Evolutionary conservation across 352 stramenopile genomes (phyloP), one percentile per base, ranked within the genome.

Genomic region (Phytophthora fragariae): DNA sequence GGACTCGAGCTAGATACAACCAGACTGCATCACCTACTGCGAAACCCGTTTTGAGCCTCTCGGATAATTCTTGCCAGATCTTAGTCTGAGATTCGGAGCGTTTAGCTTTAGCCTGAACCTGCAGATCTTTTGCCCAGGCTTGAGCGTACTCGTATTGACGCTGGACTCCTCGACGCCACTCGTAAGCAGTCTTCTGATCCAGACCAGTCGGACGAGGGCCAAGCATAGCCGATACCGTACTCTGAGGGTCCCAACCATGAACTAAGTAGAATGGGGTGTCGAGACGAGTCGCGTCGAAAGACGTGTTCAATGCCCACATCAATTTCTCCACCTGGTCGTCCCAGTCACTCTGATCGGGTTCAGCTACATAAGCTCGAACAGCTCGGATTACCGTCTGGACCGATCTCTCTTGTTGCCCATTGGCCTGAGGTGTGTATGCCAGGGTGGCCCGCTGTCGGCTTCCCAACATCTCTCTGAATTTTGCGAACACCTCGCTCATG

Each of bases 301-400:
- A 44, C 4, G 11, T 44, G 37, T 44, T 44, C 1, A 44, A 5
- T 1, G 37, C 37, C 14, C 39, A 64, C 24, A 47, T 55, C 27
- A 64, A 2, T 4, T 14, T 54, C 14, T 63, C 57, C 0, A 21
- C 57, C 24, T 54, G 39, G 0, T 63, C 57, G 21, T 63, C 35
- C 37, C 57, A 46, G 24, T 63, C 57, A 41, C 17, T 54, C 57
- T 63, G 57, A 21, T 63, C 57, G 4, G 12, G 9, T 29, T 39
- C 41, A 2, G 39, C 24, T 5, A 55, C 14, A 27, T 64, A 63
- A 7, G 35, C 57, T 3, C 10, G 35, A 7, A 63, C n/a, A 7
- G 8, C 14, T 1, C 57, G 7, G 0, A 62, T 19, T 3, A 62
- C 41, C 0, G 57, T 64, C 15, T 64, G 57, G 3, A 64, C 57